Evolutionary conservation across 352 stramenopile genomes (phyloP).

Genomic region (Blastocystis sp.): DNA sequence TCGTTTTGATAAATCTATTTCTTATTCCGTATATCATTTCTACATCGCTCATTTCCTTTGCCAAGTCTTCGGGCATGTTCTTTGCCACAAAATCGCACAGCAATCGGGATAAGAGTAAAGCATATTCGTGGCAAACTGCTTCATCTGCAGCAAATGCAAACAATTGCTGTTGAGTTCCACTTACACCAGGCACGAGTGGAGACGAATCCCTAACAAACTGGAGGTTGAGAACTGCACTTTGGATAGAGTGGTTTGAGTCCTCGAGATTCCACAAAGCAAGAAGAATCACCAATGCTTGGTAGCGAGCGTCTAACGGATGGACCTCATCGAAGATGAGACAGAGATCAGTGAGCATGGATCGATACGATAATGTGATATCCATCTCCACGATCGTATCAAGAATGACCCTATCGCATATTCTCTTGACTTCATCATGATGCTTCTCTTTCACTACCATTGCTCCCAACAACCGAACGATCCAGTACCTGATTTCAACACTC

Average conservation of each 20-base stretch:
- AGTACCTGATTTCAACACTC: constrained; percentile 3
- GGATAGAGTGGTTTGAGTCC: neutral
- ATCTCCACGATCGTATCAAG: neutral
- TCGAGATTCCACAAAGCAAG: neutral
- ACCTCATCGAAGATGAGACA: neutral
- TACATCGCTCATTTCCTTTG: neutral
- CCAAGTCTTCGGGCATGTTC: neutral
- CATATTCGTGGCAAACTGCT: neutral
- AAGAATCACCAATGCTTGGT: neutral
- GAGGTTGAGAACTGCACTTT: neutral
- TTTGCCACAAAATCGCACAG: neutral
- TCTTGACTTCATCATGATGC: neutral
- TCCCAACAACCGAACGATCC: neutral
- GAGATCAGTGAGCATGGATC: neutral
- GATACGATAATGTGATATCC: constrained; percentile 38
- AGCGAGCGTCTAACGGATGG: neutral
- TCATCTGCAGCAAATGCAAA: neutral
- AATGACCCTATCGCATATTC: neutral
- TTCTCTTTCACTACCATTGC: neutral
- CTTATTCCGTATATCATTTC: neutral
- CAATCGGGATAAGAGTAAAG: neutral
- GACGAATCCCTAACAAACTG: neutral
- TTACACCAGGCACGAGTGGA: neutral
- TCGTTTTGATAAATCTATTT: constrained; percentile 50
- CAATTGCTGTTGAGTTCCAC: neutral